Conservation (phyloP, 208 protist species). For the Leishmania lainsoni region DNA sequence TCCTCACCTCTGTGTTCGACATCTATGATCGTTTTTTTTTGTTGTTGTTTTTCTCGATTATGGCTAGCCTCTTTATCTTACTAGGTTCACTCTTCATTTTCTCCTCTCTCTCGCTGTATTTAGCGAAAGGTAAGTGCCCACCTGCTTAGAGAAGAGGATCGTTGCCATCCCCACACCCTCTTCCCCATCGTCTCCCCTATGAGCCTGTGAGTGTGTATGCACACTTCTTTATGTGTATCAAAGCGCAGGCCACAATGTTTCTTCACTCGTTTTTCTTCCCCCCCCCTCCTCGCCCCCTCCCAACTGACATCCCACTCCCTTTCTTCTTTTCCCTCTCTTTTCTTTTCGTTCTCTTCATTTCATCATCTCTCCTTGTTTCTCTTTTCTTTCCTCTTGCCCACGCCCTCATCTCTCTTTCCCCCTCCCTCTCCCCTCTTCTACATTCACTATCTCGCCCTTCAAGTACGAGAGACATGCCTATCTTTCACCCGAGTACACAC, state of each 20-base stretch:
- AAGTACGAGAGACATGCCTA: not conserved
- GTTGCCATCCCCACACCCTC: not conserved
- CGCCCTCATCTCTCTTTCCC: not conserved
- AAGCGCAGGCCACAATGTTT: not conserved
- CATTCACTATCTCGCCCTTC: not conserved
- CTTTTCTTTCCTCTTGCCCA: not conserved
- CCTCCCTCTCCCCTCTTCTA: not conserved
- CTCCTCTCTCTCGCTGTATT: not conserved
- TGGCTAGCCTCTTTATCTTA: not conserved
- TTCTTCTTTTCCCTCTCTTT: too few relatives aligned
- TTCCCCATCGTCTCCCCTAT: not conserved
- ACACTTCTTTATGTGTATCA: not conserved
- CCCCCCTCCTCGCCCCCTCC: not conserved
- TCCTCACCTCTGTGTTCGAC: not conserved
- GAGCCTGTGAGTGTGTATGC: not conserved
- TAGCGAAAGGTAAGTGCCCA: not conserved
- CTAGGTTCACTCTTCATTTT: not conserved
- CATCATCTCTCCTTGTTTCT: not conserved
- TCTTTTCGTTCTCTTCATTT: not conserved
- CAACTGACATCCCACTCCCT: not conserved
- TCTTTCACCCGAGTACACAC: not conserved
- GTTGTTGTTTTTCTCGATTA: not conserved
- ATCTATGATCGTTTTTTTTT: not conserved
- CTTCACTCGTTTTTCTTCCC: not conserved
- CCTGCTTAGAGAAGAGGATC: not conserved